These are phyloP conservation scores for Rasamsonia emersonii DNA, from an alignment of 2,329 filamentous ascomycete species.

Conservation along the genomic window DNA sequence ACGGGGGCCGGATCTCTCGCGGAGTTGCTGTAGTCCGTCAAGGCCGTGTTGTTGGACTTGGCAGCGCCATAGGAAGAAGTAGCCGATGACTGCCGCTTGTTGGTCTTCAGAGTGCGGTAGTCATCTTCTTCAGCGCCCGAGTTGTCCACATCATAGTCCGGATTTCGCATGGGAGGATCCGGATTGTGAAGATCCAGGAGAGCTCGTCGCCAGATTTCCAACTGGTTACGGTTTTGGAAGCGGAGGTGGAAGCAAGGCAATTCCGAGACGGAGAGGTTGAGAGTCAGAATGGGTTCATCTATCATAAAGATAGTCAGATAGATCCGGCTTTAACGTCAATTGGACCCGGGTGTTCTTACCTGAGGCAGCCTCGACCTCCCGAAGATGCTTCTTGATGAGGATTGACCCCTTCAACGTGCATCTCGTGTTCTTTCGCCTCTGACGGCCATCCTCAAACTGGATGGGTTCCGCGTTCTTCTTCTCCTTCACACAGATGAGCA, in stretches of 20 bases:
- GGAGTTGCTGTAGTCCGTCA: slow-evolving; percentile 82
- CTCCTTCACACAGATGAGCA: slow-evolving; percentile 99
- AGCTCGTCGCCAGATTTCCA: slow-evolving; percentile 85
- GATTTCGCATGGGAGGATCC: slow-evolving; percentile 52
- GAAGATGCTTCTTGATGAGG: slow-evolving; percentile 94
- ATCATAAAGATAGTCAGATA: slow-evolving; percentile 3
- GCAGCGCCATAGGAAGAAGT: slow-evolving; percentile 74
- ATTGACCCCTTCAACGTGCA: slow-evolving; percentile 96
- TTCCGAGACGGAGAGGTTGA: slow-evolving; percentile 85
- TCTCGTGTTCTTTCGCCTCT: slow-evolving; percentile 57
- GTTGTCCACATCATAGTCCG: slow-evolving; percentile 71
- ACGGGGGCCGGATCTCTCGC: slow-evolving; percentile 37
- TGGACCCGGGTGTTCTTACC: slow-evolving; percentile 34
- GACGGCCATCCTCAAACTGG: slow-evolving; percentile 55
- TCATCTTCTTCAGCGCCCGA: slow-evolving; percentile 88
- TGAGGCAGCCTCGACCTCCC: slow-evolving; percentile 64
- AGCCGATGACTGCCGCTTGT: slow-evolving; percentile 66
- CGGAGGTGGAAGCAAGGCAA: slow-evolving; percentile 89
- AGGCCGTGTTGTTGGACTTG: slow-evolving; percentile 76
- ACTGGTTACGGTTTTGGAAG: slow-evolving; percentile 68
- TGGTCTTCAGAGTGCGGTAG: slow-evolving; percentile 50
- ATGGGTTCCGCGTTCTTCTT: slow-evolving; percentile 60
- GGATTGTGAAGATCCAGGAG: slow-evolving; percentile 72
- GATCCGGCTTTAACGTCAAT: neutral
- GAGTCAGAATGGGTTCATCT: slow-evolving; percentile 77